Conservation (phyloP, 208 protist species). For the Phytomonas serpens region DNA sequence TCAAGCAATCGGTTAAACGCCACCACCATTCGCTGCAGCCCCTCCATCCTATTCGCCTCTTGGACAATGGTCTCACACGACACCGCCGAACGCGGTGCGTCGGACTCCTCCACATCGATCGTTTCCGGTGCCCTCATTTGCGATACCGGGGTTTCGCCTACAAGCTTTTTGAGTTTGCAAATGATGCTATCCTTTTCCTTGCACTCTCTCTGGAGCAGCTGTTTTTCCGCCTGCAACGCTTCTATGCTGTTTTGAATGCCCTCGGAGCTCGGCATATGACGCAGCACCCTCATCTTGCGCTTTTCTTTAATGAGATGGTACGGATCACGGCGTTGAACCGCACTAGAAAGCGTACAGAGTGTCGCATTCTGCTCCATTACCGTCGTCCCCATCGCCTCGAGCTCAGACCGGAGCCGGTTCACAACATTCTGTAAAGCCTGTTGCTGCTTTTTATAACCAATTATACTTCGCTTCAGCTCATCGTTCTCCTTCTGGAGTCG, state of each 20-base stretch:
- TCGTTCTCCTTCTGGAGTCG: constrained; percentile 48
- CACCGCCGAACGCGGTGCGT: background rate
- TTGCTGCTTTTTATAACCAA: constrained; percentile 22
- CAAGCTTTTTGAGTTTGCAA: background rate
- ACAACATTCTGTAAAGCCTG: constrained; percentile 26
- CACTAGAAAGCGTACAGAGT: constrained; percentile 25
- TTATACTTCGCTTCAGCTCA: constrained; percentile 23
- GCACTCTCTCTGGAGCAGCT: constrained; percentile 12
- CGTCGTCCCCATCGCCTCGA: constrained; percentile 37
- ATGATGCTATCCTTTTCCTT: background rate
- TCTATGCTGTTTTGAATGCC: background rate
- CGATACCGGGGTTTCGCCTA: background rate
- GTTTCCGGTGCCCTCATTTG: background rate
- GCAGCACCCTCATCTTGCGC: constrained; percentile 10
- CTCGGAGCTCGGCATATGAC: background rate
- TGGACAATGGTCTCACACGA: background rate
- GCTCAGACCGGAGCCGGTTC: constrained; percentile 39
- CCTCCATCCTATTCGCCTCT: background rate
- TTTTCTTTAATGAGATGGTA: constrained; percentile 38
- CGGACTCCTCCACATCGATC: background rate
- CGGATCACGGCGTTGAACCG: constrained; percentile 47
- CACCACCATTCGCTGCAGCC: background rate
- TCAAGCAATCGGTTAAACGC: background rate
- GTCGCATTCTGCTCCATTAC: constrained; percentile 51
- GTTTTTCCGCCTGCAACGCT: constrained; percentile 9